Evolutionary conservation across 2,329 filamentous ascomycete genomes (phyloP).

Genomic region (Alternaria solani): DNA sequence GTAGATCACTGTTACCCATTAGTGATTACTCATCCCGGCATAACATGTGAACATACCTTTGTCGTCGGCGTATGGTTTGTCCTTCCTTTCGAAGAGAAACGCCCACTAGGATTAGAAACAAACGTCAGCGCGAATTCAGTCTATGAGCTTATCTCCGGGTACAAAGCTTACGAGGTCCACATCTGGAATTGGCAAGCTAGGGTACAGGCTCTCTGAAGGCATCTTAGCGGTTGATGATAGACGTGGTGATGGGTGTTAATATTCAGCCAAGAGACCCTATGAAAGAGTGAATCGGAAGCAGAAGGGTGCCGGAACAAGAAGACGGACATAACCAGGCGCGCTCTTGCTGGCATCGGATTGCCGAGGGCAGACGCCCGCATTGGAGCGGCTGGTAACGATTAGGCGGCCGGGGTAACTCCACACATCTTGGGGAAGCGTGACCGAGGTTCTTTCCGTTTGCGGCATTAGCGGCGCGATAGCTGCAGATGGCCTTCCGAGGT

Average conservation of each 20-base stretch:
- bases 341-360: conserved; percentile 17
- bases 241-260: neutral
- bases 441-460: conserved; percentile 33
- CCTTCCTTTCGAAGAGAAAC: conserved; percentile 75
- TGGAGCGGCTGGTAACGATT: conserved; percentile 24
- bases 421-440: conserved; percentile 17
- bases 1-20: conserved; percentile 70
- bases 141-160: conserved; percentile 8
- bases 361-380: conserved; percentile 17
- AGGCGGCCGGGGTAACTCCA: conserved; percentile 20
- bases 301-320: conserved; percentile 13
- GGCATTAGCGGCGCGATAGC: conserved; percentile 19
- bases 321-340: conserved; percentile 17
- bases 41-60: conserved; percentile 64
- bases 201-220: conserved; percentile 74
- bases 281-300: conserved; percentile 12
- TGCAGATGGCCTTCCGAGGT: conserved; percentile 28
- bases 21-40: conserved; percentile 10
- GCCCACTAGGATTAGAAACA: conserved; percentile 61
- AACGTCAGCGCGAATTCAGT: conserved; percentile 1
- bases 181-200: conserved; percentile 72
- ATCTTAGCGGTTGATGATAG: conserved; percentile 56
- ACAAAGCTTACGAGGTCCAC: conserved; percentile 64
- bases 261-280: neutral
- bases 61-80: conserved; percentile 71